A percentile compares a stretch with the other conserved stretches of the same genome.
Evolutionary conservation across 441 rosid genomes (phyloP).

Genomic region (Erodium chrysanthum): DNA sequence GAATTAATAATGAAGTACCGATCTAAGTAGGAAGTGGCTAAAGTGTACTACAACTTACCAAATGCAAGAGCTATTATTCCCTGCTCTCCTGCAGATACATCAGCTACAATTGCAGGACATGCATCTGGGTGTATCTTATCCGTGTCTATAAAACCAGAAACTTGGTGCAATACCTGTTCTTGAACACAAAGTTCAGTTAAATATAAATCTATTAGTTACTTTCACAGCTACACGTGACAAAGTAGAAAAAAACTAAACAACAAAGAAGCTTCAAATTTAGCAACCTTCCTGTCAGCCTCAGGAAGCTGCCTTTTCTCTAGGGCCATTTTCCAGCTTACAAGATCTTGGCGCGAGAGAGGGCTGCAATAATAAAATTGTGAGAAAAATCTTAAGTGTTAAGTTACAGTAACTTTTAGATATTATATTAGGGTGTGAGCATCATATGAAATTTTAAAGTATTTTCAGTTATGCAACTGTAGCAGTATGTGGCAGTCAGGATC

Average conservation of each 20-base stretch:
- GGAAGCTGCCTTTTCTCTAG: conserved; percentile 74
- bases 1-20: conserved; percentile 18
- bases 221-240: conserved; percentile 2
- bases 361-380: conserved; percentile 26
- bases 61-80: conserved; percentile 82
- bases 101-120: conserved; percentile 88
- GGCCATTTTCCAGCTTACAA: conserved; percentile 94
- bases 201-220: conserved; percentile 7
- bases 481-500: not conserved
- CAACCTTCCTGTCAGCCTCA: conserved; percentile 72
- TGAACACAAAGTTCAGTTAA: conserved; percentile 15
- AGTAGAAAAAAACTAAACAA: not conserved
- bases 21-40: conserved; percentile 9
- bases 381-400: not conserved
- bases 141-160: conserved; percentile 79
- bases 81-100: conserved; percentile 69
- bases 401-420: not conserved
- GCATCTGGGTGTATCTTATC: conserved; percentile 76
- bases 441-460: not conserved
- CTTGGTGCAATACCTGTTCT: conserved; percentile 46
- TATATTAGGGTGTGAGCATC: not conserved
- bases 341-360: conserved; percentile 84
- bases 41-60: conserved; percentile 42
- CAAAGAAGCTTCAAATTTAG: conserved; percentile 10
- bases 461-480: not conserved